These are phyloP conservation scores for Ogataea pilisensis DNA, from an alignment of 805 yeast species.

Conservation along the genomic window DNA sequence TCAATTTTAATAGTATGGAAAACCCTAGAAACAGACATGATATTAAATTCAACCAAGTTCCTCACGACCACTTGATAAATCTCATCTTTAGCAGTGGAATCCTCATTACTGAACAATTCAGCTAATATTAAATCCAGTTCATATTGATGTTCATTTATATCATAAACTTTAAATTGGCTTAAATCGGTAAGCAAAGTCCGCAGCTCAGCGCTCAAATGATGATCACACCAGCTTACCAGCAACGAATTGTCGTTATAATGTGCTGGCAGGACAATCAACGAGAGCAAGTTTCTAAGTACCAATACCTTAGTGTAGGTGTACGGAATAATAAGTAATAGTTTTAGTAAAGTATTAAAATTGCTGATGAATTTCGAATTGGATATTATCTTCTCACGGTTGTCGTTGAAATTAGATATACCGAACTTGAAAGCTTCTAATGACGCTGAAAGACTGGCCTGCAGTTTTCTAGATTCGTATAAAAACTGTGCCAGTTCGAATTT, in stretches of 20 bases:
- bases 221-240: background rate
- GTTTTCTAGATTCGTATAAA: slow-evolving; percentile 1
- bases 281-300: background rate
- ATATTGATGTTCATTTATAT: background rate
- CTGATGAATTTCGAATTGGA: background rate
- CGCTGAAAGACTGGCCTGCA: slow-evolving; percentile 1
- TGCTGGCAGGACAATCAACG: background rate
- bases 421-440: slow-evolving; percentile 4
- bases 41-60: slow-evolving; percentile 19
- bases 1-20: slow-evolving; percentile 17
- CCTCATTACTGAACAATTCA: background rate
- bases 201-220: background rate
- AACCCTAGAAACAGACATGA: slow-evolving; percentile 18
- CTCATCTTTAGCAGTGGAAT: background rate
- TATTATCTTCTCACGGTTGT: background rate
- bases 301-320: slow-evolving; percentile 12
- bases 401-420: background rate
- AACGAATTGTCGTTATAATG: background rate
- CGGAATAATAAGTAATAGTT: slow-evolving; percentile 9
- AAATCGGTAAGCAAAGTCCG: background rate
- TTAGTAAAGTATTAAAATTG: slow-evolving; percentile 2
- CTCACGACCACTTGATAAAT: background rate
- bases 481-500: slow-evolving; percentile 5
- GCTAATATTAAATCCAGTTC: background rate
- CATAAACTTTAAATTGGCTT: background rate